Base-by-base conservation (phyloP, 306 rosid species). In the Notholithocarpus densiflorus region DNA sequence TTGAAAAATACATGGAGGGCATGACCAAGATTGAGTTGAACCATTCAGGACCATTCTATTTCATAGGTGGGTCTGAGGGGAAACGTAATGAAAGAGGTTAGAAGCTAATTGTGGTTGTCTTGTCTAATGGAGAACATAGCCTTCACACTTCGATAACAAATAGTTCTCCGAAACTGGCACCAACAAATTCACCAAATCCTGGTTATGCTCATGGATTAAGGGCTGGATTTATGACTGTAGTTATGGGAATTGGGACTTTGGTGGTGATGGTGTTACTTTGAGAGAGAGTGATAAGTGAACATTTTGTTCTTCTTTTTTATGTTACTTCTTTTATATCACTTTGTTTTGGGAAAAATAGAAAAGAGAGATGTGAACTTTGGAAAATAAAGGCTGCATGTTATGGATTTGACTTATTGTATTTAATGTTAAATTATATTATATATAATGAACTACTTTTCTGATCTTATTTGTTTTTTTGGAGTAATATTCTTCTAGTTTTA, bases 181-280 rank as follows among this genome's bases (percentile, higher is more conserved):
- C 2, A 37, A 3, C 45, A 7, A 37, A 37, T 37, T 37, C 11
- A 37, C 45, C 45, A 37, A 37, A 37, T 37, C 55, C 4, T 31
- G 45, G 45, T 34, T 80, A 3, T 55, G 53, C 45, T 51, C 5
- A 2, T 3, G 0, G 48, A 56, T 23, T 74, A 1, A 9, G 61
- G 5, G 6, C 18, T 78, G 80, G 57, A 14, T 27, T 76, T 14
- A 6, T 66, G 29, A 13, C 26, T n/a, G 0, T 70, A 31, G 26
- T 75, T 10, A 61, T 56, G 68, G 80, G 61, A 56, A 15, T 77
- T 29, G 82, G 64, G 32, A 61, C 82, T 72, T 59, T 65, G 64
- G 18, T 79, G 66, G 51, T 34, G 43, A 45, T 66, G 61, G 15
- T 75, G 45, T 23, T 69, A 3, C 13, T 24, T 34, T 69, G 71